phyloP scores from a whole-genome alignment of 192 early-diverging fungal species.

The Oehlia diaphana region DNA sequence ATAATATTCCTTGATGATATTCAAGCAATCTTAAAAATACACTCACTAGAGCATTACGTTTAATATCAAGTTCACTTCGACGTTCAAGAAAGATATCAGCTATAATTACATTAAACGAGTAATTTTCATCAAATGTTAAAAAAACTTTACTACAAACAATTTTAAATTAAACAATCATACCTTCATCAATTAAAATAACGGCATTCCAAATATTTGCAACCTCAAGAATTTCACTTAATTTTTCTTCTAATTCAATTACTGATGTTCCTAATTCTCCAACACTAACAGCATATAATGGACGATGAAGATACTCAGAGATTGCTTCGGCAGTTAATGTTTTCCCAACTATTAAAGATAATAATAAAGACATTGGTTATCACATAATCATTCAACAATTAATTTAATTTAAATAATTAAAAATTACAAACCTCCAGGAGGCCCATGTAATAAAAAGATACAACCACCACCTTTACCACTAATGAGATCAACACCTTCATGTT shows the following conservation, averaged over 20 bases:
- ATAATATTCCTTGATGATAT: slow-evolving; percentile 64
- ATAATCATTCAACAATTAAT: background rate
- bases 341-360: slow-evolving; percentile 30
- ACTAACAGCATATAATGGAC: slow-evolving; percentile 57
- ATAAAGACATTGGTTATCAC: no score
- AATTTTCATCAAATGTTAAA: no score
- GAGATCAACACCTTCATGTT: slow-evolving; percentile 49
- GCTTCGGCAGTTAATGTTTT: slow-evolving; percentile 67
- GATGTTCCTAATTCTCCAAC: slow-evolving; percentile 62
- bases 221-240: slow-evolving; percentile 50
- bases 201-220: slow-evolving; percentile 57
- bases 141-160: no score
- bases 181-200: slow-evolving; percentile 50
- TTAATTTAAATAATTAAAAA: background rate
- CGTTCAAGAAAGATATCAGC: slow-evolving; percentile 63
- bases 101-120: background rate
- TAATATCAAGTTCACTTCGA: slow-evolving; percentile 44
- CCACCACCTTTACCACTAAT: slow-evolving; percentile 57
- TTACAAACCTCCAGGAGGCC: slow-evolving; percentile 45
- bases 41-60: slow-evolving; percentile 58
- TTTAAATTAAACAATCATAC: background rate
- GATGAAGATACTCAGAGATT: slow-evolving; percentile 54
- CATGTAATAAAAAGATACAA: slow-evolving; percentile 56
- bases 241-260: slow-evolving; percentile 52
- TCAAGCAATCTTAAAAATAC: slow-evolving; percentile 60